Base-by-base conservation (phyloP, 2,329 filamentous ascomycete genomes). In the Macrophomina phaseolina region DNA sequence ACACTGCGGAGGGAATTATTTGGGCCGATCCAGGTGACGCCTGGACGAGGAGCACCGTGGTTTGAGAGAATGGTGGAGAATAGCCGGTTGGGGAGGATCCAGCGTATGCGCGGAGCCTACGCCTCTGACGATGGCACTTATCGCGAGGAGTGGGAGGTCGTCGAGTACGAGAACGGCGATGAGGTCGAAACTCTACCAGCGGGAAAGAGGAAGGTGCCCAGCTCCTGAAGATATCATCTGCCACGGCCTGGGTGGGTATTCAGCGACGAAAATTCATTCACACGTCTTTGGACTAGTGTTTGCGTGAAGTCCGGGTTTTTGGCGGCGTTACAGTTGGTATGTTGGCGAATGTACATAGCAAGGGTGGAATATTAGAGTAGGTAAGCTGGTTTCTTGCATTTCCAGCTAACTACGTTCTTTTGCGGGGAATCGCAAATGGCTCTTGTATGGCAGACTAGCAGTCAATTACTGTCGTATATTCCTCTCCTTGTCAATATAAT, bases 11-110 rank as follows among this genome's bases (percentile, higher is more conserved):
- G 63, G 9, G 52, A 48, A 23, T 23, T 55, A 9, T 67, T 67
- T 62, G 65, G 49, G 30, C 65, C 65, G 56, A 70, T 72, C 34
- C 68, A 67, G 70, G 72, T 51, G 40, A 72, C 77, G 40, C 71
- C 69, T 30, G 65, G 79, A 2, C 77, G 79, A n/a, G 90, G 90
- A 2, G 85, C 94, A 34, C 91, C 93, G 0, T 97, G 93, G 92
- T 94, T 97, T 71, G 92, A 97, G 72, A 87, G 87, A 69, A 85
- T 97, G 83, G 86, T 96, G 2, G 86, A 91, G 73, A 90, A 92
- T 64, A 94, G 91, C 70, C 84, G 84, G 46, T 80, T 97, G 49
- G 91, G 91, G 1, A 88, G 85, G 61, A 83, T 91, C 77, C 88
- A 87, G 75, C 86, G 87, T 71, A 85, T 84, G 73, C 84, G 83